A percentile compares a stretch with the other conserved stretches of the same genome.
These are phyloP conservation scores for Aspergillus cavernicola DNA, from an alignment of 495 filamentous ascomycete species.

Conservation along the genomic window DNA sequence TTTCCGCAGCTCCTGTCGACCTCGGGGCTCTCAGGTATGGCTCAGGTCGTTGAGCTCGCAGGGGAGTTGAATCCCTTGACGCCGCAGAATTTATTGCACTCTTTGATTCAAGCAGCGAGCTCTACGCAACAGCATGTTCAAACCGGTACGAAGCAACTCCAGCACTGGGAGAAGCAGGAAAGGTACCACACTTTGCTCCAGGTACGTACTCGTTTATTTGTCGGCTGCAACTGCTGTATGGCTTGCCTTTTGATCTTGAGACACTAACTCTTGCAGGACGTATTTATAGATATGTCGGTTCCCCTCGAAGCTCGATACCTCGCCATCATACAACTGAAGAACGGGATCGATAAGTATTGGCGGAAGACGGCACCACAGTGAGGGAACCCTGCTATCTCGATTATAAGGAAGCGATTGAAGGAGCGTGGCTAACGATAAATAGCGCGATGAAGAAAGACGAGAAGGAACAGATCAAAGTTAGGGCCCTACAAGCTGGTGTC, in stretches of 20 bases:
- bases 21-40: slow-evolving; percentile 33
- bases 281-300: slow-evolving; percentile 72
- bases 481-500: slow-evolving; percentile 67
- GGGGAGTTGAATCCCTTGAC: slow-evolving; percentile 62
- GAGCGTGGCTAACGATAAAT: too few species aligned
- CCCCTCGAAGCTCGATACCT: slow-evolving; percentile 76
- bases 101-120: slow-evolving; percentile 69
- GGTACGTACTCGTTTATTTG: slow-evolving; percentile 32
- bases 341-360: slow-evolving; percentile 94
- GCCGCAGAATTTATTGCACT: slow-evolving; percentile 65
- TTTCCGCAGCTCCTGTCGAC: slow-evolving; percentile 4
- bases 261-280: slow-evolving; percentile 46
- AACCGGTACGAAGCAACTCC: slow-evolving; percentile 75
- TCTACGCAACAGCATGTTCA: slow-evolving; percentile 70
- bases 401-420: too few species aligned
- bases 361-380: slow-evolving; percentile 66
- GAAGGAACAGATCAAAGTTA: slow-evolving; percentile 68
- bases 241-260: neutral
- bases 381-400: too few species aligned
- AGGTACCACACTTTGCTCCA: slow-evolving; percentile 80
- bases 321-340: slow-evolving; percentile 91
- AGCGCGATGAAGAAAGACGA: slow-evolving; percentile 71
- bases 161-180: slow-evolving; percentile 74
- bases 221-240: neutral
- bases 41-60: slow-evolving; percentile 48